Percentiles rank a stretch among this genome's conserved stretches.
Conservation (phyloP, 1,284 basidiomycete species). For the Bjerkandera adusta region DNA sequence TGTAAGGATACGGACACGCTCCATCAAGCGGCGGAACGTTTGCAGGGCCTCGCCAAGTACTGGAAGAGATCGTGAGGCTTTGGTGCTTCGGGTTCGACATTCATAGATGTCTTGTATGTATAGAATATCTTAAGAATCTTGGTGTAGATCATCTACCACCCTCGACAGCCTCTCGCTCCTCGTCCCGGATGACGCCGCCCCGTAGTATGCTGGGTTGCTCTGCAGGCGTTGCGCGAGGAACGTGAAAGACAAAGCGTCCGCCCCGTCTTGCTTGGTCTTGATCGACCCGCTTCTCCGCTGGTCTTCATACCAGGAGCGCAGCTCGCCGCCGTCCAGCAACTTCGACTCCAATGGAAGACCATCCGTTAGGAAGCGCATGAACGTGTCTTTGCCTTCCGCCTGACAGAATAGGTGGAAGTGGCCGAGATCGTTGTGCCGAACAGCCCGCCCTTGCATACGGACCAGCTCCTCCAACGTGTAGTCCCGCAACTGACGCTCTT, state of each 20-base stretch:
- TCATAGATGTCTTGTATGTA: conserved; percentile 6
- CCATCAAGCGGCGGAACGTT: conserved; percentile 71
- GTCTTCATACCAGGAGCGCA: conserved; percentile 53
- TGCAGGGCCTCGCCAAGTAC: conserved; percentile 74
- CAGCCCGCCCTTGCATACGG: conserved; percentile 88
- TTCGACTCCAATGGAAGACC: conserved; percentile 90
- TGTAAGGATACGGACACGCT: conserved; percentile 91
- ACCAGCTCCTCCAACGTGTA: conserved; percentile 84
- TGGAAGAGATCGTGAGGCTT: conserved; percentile 30
- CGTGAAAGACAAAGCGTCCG: conserved; percentile 81
- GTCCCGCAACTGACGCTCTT: conserved; percentile 71
- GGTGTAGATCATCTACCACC: conserved; percentile 62
- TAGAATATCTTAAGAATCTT: not conserved
- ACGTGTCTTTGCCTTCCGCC: conserved; percentile 75
- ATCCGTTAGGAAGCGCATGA: conserved; percentile 79
- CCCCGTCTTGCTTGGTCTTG: conserved; percentile 61
- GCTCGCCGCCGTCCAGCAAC: conserved; percentile 52
- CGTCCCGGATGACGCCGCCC: conserved; percentile 39
- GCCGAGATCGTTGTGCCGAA: conserved; percentile 60
- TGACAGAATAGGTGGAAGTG: conserved; percentile 88
- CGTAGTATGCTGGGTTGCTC: conserved; percentile 90
- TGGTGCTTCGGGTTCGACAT: not conserved
- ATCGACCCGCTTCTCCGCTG: conserved; percentile 40
- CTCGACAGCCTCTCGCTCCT: conserved; percentile 62
- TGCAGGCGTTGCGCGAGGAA: conserved; percentile 72